A percentile compares a stretch with the other conserved stretches of the same genome.
These are phyloP conservation scores for Pseudocercospora pini-densiflorae DNA, from an alignment of 2,329 filamentous ascomycete species.

Conservation along the genomic window DNA sequence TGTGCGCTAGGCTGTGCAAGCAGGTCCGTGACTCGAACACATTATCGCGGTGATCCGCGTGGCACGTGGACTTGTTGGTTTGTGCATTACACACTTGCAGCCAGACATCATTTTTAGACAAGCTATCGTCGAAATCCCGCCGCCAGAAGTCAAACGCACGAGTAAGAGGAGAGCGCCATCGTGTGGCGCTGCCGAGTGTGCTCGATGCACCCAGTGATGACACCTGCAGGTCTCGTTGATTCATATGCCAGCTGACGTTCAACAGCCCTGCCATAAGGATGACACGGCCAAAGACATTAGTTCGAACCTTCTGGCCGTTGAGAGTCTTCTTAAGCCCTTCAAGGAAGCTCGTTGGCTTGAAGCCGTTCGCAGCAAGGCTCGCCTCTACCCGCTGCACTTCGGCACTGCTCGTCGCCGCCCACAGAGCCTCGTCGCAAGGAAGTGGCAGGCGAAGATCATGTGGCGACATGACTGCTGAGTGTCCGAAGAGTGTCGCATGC, in stretches of 20 bases:
- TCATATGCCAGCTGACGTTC: constrained; percentile 97
- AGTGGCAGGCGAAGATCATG: constrained; percentile 91
- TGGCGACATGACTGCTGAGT: constrained; percentile 95
- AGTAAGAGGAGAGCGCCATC: constrained; percentile 85
- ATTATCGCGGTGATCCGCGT: constrained; percentile 61
- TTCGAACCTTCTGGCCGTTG: constrained; percentile 81
- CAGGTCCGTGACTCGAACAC: constrained; percentile 89
- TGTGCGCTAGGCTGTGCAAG: constrained; percentile 90
- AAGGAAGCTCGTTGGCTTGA: constrained; percentile 84
- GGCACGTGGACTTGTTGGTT: constrained; percentile 34
- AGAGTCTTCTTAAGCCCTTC: constrained; percentile 90
- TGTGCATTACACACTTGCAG: constrained; percentile 42
- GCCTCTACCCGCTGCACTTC: constrained; percentile 86
- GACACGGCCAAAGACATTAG: constrained; percentile 90
- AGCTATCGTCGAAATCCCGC: constrained; percentile 81
- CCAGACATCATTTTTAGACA: constrained; percentile 59
- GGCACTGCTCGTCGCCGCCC: constrained; percentile 84
- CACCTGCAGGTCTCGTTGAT: constrained; percentile 91
- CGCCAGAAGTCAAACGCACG: constrained; percentile 95
- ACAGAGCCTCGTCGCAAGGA: constrained; percentile 90
- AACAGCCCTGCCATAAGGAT: constrained; percentile 93
- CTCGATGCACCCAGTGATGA: constrained; percentile 81
- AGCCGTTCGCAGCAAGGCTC: constrained; percentile 76
- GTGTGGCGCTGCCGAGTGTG: constrained; percentile 83
- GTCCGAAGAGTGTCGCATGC: constrained; percentile 97